These are phyloP conservation scores for Pleurotus eryngii DNA, from an alignment of 768 basidiomycete species.

Conservation along the genomic window DNA sequence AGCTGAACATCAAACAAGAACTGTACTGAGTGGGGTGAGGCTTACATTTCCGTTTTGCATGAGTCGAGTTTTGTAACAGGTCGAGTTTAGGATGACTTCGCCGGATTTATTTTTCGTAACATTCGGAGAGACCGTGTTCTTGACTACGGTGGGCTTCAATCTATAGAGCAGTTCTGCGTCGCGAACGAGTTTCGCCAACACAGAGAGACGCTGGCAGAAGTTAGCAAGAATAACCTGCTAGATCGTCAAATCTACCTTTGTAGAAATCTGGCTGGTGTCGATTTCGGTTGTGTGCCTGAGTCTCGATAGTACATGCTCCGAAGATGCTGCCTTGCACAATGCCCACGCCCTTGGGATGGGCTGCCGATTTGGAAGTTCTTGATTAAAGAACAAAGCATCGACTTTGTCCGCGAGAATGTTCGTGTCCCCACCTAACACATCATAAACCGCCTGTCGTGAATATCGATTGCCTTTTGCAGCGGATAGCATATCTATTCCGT, in stretches of 20 bases:
- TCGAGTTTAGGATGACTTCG: conserved; percentile 29
- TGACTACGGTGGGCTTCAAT: conserved; percentile 41
- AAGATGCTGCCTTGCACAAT: conserved; percentile 30
- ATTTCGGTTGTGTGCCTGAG: conserved; percentile 15
- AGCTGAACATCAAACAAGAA: not conserved
- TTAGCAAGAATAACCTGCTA: not conserved
- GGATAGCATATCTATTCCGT: conserved; percentile 42
- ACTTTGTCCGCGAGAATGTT: conserved; percentile 24
- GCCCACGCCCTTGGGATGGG: conserved; percentile 44
- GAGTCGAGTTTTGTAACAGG: conserved; percentile 42
- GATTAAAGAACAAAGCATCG: conserved; percentile 24
- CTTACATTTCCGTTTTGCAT: conserved; percentile 20
- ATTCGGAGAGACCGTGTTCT: conserved; percentile 40
- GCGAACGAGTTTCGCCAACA: conserved; percentile 36
- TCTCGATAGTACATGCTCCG: too few species aligned
- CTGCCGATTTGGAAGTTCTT: conserved; percentile 17
- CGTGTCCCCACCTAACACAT: conserved; percentile 33
- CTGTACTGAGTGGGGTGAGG: not conserved
- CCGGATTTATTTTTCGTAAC: conserved; percentile 24
- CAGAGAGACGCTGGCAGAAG: conserved; percentile 32
- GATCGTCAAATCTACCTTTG: conserved; percentile 16
- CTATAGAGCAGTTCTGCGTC: conserved; percentile 31
- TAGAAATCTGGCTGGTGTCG: conserved; percentile 20
- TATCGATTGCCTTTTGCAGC: conserved; percentile 20
- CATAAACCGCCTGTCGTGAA: conserved; percentile 30